Conservation (phyloP, 768 basidiomycete genomes). For the Boletus barrowsii region DNA sequence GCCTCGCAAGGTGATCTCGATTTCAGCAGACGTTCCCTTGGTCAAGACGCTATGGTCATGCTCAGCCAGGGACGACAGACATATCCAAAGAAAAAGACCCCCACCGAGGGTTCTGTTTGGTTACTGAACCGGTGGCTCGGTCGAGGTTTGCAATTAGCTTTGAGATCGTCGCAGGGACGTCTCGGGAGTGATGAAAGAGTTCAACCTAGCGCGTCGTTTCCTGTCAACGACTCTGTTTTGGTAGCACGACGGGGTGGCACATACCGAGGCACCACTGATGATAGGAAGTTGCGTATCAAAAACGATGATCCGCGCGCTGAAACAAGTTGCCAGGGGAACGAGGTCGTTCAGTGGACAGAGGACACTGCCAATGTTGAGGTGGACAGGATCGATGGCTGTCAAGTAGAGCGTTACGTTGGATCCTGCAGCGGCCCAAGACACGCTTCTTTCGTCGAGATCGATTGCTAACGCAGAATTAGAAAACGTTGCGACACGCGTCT, state of each 20-base stretch:
- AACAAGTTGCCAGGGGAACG: conserved; percentile 73
- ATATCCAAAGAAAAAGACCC: neutral
- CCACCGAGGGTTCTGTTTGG: conserved; percentile 81
- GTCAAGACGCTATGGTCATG: conserved; percentile 62
- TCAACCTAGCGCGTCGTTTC: conserved; percentile 57
- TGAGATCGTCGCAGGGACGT: conserved; percentile 85
- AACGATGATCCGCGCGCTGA: conserved; percentile 86
- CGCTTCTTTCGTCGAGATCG: conserved; percentile 72
- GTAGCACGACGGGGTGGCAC: conserved; percentile 11
- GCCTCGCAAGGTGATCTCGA: conserved; percentile 74
- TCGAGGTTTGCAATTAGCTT: conserved; percentile 81
- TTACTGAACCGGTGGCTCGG: conserved; percentile 65
- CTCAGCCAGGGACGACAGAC: conserved; percentile 3
- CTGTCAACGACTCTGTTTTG: neutral
- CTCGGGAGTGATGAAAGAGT: conserved; percentile 90
- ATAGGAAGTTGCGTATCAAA: conserved; percentile 93
- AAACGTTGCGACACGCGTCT: neutral
- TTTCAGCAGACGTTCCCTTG: conserved; percentile 82
- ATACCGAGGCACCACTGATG: conserved; percentile 79
- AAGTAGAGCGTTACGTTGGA: conserved; percentile 85
- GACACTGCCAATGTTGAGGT: conserved; percentile 85
- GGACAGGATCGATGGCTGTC: conserved; percentile 78
- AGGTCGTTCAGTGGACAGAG: conserved; percentile 72
- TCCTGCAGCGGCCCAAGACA: conserved; percentile 88
- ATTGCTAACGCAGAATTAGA: conserved; percentile 54